phyloP scores from a whole-genome alignment of 2,329 filamentous ascomycete genomes.

The Pleoardoris graminearum region DNA sequence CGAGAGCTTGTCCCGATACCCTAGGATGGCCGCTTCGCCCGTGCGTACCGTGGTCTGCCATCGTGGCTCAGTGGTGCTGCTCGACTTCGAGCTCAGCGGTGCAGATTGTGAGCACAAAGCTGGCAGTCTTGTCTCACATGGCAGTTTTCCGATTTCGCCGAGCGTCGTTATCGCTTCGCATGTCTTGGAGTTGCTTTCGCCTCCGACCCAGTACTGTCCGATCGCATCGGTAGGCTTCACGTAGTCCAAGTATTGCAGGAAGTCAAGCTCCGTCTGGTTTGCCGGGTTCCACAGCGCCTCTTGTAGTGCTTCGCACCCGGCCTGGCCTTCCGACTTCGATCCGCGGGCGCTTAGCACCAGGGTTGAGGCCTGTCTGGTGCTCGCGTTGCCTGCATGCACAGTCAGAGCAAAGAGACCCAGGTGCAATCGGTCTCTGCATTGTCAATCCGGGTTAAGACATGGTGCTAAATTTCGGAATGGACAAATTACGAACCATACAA shows the following conservation, averaged over 20 bases:
- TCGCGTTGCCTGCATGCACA: constrained; percentile 21
- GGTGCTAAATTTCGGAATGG: too few relatives aligned
- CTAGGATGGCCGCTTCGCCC: constrained; percentile 28
- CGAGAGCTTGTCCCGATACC: constrained; percentile 52
- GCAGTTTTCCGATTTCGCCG: constrained; percentile 17
- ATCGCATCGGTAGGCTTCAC: constrained; percentile 15
- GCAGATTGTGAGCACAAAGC: constrained; percentile 33
- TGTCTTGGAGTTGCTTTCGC: constrained; percentile 9
- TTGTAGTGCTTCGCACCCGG: constrained; percentile 25
- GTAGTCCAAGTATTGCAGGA: constrained; percentile 26
- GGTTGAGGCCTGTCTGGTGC: constrained; percentile 21
- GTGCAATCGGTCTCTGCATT: background rate
- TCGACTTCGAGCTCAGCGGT: constrained; percentile 7
- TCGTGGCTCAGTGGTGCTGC: constrained; percentile 9
- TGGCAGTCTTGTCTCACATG: constrained; percentile 26
- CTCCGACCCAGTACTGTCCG: constrained; percentile 24
- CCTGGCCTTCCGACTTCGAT: constrained; percentile 12
- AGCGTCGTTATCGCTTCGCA: constrained; percentile 27
- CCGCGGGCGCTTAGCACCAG: constrained; percentile 23
- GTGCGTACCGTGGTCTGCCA: constrained; percentile 24
- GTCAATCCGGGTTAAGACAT: background rate
- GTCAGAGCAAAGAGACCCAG: background rate
- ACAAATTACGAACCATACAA: constrained; percentile 22
- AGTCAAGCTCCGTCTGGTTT: constrained; percentile 15
- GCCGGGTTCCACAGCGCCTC: constrained; percentile 25